Conservation (phyloP, 352 stramenopile species). For the Globisporangium solare region DNA sequence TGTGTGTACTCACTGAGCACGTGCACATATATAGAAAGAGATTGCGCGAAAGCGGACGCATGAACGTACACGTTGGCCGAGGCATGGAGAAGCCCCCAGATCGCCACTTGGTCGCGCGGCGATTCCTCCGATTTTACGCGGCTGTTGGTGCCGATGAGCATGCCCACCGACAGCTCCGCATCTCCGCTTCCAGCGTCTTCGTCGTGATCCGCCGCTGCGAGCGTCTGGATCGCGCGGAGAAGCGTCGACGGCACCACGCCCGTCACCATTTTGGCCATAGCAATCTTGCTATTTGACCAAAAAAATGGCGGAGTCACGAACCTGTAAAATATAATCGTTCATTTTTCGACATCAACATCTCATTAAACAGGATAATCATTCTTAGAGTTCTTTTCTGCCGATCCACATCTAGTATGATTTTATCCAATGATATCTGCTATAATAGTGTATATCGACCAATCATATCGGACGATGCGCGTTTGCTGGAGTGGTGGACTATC, state of each 20-base stretch:
- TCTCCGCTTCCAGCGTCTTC: neutral
- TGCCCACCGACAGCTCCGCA: neutral
- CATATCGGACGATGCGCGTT: neutral
- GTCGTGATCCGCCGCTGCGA: conserved; percentile 7
- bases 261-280: neutral
- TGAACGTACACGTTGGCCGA: conserved; percentile 12
- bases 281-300: too few species aligned
- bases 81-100: conserved; percentile 6
- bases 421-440: neutral
- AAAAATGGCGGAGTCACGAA: neutral
- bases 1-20: neutral
- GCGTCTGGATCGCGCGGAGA: conserved; percentile 5
- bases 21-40: neutral
- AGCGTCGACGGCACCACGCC: conserved; percentile 8
- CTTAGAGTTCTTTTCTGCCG: neutral
- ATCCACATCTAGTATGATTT: neutral
- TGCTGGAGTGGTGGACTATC: neutral
- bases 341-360: neutral
- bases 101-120: neutral
- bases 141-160: conserved; percentile 5
- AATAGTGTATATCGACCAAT: neutral
- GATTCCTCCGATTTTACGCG: neutral
- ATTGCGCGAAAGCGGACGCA: too few species aligned
- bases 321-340: neutral
- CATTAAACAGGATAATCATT: neutral